These are phyloP conservation scores for Ganoderma leucocontextum DNA, from an alignment of 1,284 basidiomycete species.

Conservation along the genomic window DNA sequence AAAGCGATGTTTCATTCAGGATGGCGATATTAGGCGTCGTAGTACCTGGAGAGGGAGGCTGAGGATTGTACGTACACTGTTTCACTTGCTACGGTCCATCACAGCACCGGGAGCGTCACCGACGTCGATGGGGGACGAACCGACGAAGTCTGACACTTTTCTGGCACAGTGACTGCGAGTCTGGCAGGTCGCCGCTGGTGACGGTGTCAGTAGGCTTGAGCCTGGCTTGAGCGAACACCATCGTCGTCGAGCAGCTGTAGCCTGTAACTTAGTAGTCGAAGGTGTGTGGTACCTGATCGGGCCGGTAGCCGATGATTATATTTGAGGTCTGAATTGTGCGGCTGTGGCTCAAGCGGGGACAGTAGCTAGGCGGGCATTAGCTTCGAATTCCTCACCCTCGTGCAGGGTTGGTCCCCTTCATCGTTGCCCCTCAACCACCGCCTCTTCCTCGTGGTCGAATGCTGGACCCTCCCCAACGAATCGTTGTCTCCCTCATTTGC, in stretches of 20 bases:
- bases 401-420: background rate
- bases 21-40: background rate
- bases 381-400: background rate
- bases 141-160: too few species aligned
- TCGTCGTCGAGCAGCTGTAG: too few species aligned
- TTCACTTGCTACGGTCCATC: background rate
- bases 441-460: background rate
- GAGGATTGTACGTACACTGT: too few species aligned
- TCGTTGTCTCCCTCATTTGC: background rate
- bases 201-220: background rate
- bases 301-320: background rate
- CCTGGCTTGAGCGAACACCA: too few species aligned
- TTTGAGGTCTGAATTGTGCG: background rate
- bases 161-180: too few species aligned
- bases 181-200: background rate
- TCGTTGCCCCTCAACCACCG: background rate
- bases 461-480: background rate
- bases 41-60: background rate
- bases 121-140: too few species aligned
- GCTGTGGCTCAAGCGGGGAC: slow-evolving; percentile 1
- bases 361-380: background rate
- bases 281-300: background rate
- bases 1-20: background rate
- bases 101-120: background rate
- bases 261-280: too few species aligned